These are phyloP conservation scores for Pichia nakasei DNA, from an alignment of 805 yeast genomes.

Conservation along the genomic window DNA sequence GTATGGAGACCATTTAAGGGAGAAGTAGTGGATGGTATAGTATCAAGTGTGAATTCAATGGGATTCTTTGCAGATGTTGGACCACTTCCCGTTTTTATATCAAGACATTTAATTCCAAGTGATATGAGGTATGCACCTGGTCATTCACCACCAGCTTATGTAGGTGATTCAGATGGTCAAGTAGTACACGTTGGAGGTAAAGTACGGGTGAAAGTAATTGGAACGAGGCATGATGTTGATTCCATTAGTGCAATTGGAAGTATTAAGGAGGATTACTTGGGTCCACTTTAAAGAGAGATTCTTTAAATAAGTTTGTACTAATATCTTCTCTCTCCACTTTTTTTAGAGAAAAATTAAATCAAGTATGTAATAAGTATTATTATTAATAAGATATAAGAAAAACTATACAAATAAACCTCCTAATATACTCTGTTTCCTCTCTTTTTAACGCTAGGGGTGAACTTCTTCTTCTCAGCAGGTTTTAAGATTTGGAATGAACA, in stretches of 20 bases:
- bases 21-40: conserved; percentile 96
- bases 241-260: conserved; percentile 97
- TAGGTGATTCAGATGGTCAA: conserved; percentile 70
- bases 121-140: conserved; percentile 92
- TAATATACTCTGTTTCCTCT: not conserved
- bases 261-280: conserved; percentile 94
- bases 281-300: conserved; percentile 47
- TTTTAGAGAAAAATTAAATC: not conserved
- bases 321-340: too few species aligned
- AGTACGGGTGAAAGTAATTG: conserved; percentile 90
- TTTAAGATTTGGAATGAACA: conserved; percentile 95
- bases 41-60: conserved; percentile 86
- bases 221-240: conserved; percentile 95
- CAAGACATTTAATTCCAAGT: conserved; percentile 88
- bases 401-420: too few species aligned
- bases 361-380: not conserved
- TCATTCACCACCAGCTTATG: conserved; percentile 97
- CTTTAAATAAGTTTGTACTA: too few species aligned
- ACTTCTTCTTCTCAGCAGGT: conserved; percentile 92
- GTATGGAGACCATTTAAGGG: conserved; percentile 99
- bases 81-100: conserved; percentile 88
- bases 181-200: conserved; percentile 89
- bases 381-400: not conserved
- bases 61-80: conserved; percentile 99
- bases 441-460: conserved; percentile 1